These are phyloP conservation scores for Candida mattraensis DNA, from an alignment of 805 yeast genomes.

Conservation along the genomic window DNA sequence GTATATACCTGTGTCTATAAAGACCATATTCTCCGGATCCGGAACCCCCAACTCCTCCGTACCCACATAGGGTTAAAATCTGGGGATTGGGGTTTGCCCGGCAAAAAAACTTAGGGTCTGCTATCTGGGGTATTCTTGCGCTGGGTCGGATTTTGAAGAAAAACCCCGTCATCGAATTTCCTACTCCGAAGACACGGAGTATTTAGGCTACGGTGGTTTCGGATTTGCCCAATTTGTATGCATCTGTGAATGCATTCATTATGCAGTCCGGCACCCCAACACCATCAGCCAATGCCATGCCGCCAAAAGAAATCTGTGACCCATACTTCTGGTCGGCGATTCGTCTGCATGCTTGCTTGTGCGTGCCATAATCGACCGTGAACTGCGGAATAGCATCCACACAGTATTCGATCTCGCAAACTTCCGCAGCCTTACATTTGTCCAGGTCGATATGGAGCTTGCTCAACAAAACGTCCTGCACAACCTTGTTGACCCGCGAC, in stretches of 20 bases:
- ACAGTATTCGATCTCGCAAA: conserved; percentile 42
- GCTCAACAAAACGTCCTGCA: conserved; percentile 22
- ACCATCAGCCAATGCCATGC: conserved; percentile 77
- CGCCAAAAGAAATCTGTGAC: conserved; percentile 59
- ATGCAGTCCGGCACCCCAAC: conserved; percentile 91
- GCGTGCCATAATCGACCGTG: conserved; percentile 62
- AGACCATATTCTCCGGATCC: too few species aligned
- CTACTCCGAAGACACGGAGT: conserved; percentile 5
- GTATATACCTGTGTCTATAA: too few species aligned
- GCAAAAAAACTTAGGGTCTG: too few species aligned
- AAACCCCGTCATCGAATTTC: conserved; percentile 4
- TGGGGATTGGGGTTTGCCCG: too few species aligned
- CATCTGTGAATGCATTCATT: conserved; percentile 58
- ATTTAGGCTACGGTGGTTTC: conserved; percentile 5
- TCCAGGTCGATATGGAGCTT: conserved; percentile 23
- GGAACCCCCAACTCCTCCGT: too few species aligned
- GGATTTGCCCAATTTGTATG: conserved; percentile 33
- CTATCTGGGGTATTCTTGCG: too few species aligned
- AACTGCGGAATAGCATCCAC: conserved; percentile 76
- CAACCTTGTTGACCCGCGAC: conserved; percentile 23
- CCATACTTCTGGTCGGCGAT: conserved; percentile 36
- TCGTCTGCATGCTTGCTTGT: conserved; percentile 37
- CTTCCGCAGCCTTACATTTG: conserved; percentile 16
- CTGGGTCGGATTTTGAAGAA: conserved; percentile 4
- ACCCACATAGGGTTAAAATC: too few species aligned